Base-by-base conservation (phyloP, 1,139 yeast genomes). In the Candida sp. region DNA sequence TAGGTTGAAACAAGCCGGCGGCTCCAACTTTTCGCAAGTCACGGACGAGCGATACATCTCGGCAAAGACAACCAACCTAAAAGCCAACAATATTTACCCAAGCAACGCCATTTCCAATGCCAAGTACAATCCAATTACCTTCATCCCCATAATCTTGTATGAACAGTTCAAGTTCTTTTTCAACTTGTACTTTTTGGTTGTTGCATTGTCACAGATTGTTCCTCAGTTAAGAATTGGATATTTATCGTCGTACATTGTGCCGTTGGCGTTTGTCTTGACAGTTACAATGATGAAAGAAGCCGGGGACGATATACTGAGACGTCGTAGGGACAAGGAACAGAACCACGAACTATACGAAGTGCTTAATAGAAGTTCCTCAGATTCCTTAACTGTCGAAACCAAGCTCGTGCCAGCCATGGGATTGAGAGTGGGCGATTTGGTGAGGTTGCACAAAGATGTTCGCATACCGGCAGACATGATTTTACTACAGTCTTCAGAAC, bases 201-300 rank as follows among this genome's bases (percentile, higher is more conserved):
- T 96, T 56, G 99, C 99, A 23, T 78, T 96, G 52, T 92, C 98
- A 2, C 99, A 96, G 69, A 86, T 88, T 3, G 79, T 96, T n/a
- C 98, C 98, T 0, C 91, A 86, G 11, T 77, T 96, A 52, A 78
- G 98, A 58, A 94, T 96, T 37, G 99, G 99, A 7, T 96, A 93
- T 65, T 75, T 96, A 42, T 89, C 97, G 1, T 90, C 98, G 3
- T 96, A 96, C 66, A 80, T 96, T 37, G 97, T 93, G 5, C 99
- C 99, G 0, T 77, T 96, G 50, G 97, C 89, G 1, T 96, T 96
- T 74, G 99, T 96, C 17, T 74, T 96, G 44, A 77, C 89, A 0
- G 96, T 96, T 5, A 96, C 99, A 0, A 92, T 96, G 97, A 76
- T 88, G 61, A 94, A 94, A 68, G 99, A 96, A 66, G 98, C 98